phyloP scores from a whole-genome alignment of 768 basidiomycete genomes.

The Mycena albidolilacea region DNA sequence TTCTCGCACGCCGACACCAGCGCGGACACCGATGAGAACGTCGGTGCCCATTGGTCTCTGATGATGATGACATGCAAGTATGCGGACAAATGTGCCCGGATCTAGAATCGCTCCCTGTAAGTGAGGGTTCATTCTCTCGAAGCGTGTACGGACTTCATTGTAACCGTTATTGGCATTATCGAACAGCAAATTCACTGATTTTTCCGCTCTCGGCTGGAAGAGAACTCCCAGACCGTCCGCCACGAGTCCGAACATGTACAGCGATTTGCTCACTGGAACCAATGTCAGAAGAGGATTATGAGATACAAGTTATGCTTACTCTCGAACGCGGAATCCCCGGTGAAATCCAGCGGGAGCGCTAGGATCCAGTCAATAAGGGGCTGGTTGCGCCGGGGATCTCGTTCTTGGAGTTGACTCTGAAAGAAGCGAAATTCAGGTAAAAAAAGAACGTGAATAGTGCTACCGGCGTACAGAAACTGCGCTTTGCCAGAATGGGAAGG shows the following conservation, averaged over 20 bases:
- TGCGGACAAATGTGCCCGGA: conserved; percentile 78
- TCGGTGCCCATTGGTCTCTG: conserved; percentile 77
- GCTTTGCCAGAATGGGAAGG: conserved; percentile 80
- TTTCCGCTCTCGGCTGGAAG: conserved; percentile 76
- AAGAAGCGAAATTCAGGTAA: conserved; percentile 17
- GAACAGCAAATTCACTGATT: conserved; percentile 80
- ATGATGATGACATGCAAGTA: conserved; percentile 72
- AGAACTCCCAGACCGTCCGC: conserved; percentile 77
- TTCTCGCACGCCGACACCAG: conserved; percentile 70
- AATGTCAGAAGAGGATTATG: conserved; percentile 10
- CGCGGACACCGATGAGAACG: conserved; percentile 67
- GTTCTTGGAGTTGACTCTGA: conserved; percentile 70
- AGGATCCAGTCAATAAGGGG: conserved; percentile 85
- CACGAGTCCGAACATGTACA: conserved; percentile 76
- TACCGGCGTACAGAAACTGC: conserved; percentile 66
- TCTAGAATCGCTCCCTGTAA: conserved; percentile 56
- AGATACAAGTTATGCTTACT: conserved; percentile 61
- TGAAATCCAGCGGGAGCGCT: conserved; percentile 84
- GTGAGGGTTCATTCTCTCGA: conserved; percentile 18
- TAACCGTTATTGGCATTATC: conserved; percentile 86
- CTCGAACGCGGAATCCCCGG: conserved; percentile 88
- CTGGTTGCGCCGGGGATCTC: conserved; percentile 86
- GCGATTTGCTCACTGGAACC: conserved; percentile 79
- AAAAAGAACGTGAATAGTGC: conserved; percentile 12
- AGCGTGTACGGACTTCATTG: conserved; percentile 72